phyloP scores from a whole-genome alignment of 73 alveolate species.

The Uronychia binucleata region DNA sequence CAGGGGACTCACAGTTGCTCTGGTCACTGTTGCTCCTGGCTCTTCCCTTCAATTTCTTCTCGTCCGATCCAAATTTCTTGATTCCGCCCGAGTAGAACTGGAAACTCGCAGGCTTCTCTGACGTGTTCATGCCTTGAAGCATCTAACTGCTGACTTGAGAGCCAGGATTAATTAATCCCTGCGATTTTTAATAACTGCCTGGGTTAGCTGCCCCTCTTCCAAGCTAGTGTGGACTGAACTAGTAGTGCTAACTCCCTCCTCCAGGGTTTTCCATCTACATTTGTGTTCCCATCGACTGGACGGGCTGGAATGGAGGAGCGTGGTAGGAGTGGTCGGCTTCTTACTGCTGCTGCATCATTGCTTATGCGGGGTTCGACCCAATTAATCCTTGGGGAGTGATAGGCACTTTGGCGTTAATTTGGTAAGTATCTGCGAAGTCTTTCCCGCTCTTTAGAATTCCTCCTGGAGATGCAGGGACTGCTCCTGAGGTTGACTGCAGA shows the following conservation, averaged over 20 bases:
- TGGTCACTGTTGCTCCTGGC: not conserved
- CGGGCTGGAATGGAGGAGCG: not conserved
- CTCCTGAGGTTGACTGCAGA: not conserved
- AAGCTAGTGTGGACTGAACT: not conserved
- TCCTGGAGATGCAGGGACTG: not conserved
- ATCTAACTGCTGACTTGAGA: not conserved
- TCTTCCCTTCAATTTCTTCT: not conserved
- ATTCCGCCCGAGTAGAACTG: not conserved
- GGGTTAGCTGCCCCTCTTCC: not conserved
- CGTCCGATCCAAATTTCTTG: not conserved
- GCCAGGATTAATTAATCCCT: not conserved
- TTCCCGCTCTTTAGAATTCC: not conserved
- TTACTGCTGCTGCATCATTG: not conserved
- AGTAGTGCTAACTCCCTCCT: not conserved
- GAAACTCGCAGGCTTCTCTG: not conserved
- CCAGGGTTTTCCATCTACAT: not conserved
- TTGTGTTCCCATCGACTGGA: too few species aligned
- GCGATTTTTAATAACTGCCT: not conserved
- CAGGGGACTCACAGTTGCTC: not conserved
- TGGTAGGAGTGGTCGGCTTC: not conserved
- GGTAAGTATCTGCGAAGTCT: not conserved
- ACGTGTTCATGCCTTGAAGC: not conserved
- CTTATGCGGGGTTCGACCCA: not conserved
- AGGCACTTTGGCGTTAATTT: not conserved
- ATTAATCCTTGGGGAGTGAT: not conserved